Evolutionary conservation across 1,284 basidiomycete species (phyloP), one percentile per base, ranked within the genome.

Genomic region (Irpex lacteus): DNA sequence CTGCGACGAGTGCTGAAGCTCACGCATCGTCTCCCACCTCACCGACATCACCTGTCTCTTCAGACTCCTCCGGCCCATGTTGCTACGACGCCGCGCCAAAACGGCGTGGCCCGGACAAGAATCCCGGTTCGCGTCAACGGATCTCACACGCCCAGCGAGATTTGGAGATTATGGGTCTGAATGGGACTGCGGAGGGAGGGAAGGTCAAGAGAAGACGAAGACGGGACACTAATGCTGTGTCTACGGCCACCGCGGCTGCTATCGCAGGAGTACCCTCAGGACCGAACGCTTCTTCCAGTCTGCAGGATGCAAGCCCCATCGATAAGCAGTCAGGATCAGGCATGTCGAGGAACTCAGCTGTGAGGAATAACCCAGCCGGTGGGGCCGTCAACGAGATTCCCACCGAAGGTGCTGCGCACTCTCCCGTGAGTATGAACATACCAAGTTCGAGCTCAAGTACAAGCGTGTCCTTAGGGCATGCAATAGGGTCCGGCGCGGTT

Each of bases 31-130:
- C 54, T 15, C 21, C 54, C 8, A 26, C 21, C 26, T 40, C 38
- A 40, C 36, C 60, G 34, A 19, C 18, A 18, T 52, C 50, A 52
- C 50, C 50, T 52, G 18, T 18, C 13, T n/a, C 60, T 59, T 18
- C 61, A 38, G 64, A 64, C 52, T 21, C 61, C 40, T 55, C 53
- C 15, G 74, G 76, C 7, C 65, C 62, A 4, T 66, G 65, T 61
- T 19, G 61, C 53, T 93, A 92, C 69, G 91, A 93, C 69, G 60
- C 83, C 18, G 74, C 84, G 5, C 91, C 91, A 19, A 91, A 88
- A 69, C 86, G 91, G 52, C 83, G 91, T 55, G 91, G 91, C 3
- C 90, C 91, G 1, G 91, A 92, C 74, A 89, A 84, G 73, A 81
- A 79, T 0, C 90, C 90, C 32, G 90, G 91, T 13, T 88, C 88